Percentiles rank a stretch among this genome's conserved stretches.
Evolutionary conservation across 2,329 filamentous ascomycete genomes (phyloP).

Genomic region (Didymella glomerata): DNA sequence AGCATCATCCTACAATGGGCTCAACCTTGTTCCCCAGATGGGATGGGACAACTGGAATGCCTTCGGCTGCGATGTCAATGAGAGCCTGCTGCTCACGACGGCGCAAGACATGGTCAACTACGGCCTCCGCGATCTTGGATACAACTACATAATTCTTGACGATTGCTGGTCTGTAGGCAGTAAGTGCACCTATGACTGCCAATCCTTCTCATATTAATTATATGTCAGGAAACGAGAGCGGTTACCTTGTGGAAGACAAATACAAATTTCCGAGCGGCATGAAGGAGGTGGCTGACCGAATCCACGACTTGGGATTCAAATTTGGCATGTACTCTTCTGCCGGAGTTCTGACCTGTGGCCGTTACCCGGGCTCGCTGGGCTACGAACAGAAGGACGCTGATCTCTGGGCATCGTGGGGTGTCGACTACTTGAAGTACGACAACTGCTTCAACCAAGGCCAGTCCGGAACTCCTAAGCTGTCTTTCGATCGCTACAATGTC

Average conservation of each 20-base stretch:
- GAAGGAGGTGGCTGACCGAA: slow-evolving; percentile 55
- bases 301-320: slow-evolving; percentile 59
- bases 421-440: slow-evolving; percentile 61
- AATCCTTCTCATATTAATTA: not conserved
- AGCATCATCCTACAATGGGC: slow-evolving; percentile 45
- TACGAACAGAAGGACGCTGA: slow-evolving; percentile 63
- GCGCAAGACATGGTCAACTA: slow-evolving; percentile 56
- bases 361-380: slow-evolving; percentile 56
- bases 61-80: slow-evolving; percentile 58
- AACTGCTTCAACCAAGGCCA: slow-evolving; percentile 66
- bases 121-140: slow-evolving; percentile 60
- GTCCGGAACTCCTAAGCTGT: slow-evolving; percentile 57
- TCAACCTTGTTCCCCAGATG: slow-evolving; percentile 51
- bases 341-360: slow-evolving; percentile 54
- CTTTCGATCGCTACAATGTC: slow-evolving; percentile 58
- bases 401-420: slow-evolving; percentile 61
- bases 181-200: slow-evolving; percentile 14
- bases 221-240: slow-evolving; percentile 43
- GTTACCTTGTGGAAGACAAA: slow-evolving; percentile 50
- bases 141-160: slow-evolving; percentile 62
- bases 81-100: slow-evolving; percentile 57
- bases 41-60: slow-evolving; percentile 50
- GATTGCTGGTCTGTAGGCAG: slow-evolving; percentile 63
- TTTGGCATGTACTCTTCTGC: slow-evolving; percentile 64
- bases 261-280: slow-evolving; percentile 57